These are phyloP conservation scores for Lagenidium giganteum DNA, from an alignment of 352 stramenopile genomes.

Conservation along the genomic window DNA sequence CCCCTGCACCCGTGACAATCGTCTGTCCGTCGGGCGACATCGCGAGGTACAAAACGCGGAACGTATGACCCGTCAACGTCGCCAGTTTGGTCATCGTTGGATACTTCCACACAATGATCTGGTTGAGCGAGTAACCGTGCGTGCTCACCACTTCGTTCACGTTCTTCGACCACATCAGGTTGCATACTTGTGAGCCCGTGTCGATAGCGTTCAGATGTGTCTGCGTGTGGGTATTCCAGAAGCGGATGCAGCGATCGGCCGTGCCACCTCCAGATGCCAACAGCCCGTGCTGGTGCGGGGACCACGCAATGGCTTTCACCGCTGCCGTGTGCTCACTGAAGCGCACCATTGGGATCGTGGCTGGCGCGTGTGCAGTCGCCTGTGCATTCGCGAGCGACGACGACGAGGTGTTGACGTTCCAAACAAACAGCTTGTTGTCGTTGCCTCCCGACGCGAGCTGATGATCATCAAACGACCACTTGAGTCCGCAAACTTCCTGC, in stretches of 20 bases:
- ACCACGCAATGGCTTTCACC: constrained; percentile 98
- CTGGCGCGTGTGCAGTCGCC: no score
- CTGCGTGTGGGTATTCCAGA: constrained; percentile 96
- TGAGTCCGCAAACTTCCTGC: constrained; percentile 94
- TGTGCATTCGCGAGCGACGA: constrained; percentile 11
- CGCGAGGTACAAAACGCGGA: constrained; percentile 95
- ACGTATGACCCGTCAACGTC: constrained; percentile 95
- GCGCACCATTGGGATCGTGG: constrained; percentile 69
- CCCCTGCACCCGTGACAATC: constrained; percentile 96
- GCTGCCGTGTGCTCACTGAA: constrained; percentile 96
- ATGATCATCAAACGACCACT: constrained; percentile 94
- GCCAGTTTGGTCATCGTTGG: constrained; percentile 95
- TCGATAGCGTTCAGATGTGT: constrained; percentile 90
- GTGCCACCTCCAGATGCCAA: constrained; percentile 95
- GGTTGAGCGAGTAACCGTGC: constrained; percentile 98
- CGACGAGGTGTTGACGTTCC: constrained; percentile 74
- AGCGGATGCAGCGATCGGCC: constrained; percentile 95
- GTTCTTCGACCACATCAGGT: constrained; percentile 97
- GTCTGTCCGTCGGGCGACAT: constrained; percentile 96
- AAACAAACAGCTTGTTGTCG: constrained; percentile 98
- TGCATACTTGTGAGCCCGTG: constrained; percentile 96
- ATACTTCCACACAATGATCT: constrained; percentile 98
- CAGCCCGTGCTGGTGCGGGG: constrained; percentile 94
- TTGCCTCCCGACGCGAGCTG: constrained; percentile 93
- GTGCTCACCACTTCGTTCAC: constrained; percentile 98